phyloP scores from a whole-genome alignment of 768 basidiomycete species.

The Postia placenta region DNA sequence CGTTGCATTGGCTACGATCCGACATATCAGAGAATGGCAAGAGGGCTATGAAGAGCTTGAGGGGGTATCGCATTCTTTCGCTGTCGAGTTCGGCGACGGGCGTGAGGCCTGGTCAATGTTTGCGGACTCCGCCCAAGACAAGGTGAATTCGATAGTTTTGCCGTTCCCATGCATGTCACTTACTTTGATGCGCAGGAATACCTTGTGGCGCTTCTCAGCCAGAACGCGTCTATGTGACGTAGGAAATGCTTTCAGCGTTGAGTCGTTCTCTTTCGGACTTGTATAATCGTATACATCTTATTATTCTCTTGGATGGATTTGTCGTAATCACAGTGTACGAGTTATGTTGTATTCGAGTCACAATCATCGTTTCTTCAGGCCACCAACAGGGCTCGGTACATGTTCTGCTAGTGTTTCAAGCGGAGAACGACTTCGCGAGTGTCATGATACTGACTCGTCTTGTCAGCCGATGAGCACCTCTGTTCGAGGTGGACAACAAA shows the following conservation, averaged over 20 bases:
- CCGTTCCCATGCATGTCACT: neutral
- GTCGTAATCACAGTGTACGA: neutral
- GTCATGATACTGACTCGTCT: too few relatives aligned
- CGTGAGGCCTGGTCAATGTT: conserved; percentile 22
- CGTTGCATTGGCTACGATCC: conserved; percentile 14
- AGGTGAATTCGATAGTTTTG: conserved; percentile 6
- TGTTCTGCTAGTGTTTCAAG: too few relatives aligned
- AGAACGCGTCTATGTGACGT: neutral
- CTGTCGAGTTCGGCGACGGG: conserved; percentile 21
- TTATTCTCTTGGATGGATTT: neutral
- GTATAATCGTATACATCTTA: neutral
- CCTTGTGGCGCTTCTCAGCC: conserved; percentile 3
- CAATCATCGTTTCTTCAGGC: neutral
- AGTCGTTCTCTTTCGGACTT: neutral
- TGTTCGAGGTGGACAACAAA: too few relatives aligned
- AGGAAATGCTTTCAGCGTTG: neutral
- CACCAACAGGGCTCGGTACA: neutral
- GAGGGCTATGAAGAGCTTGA: conserved; percentile 26
- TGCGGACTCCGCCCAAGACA: conserved; percentile 16
- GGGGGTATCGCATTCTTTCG: conserved; percentile 27
- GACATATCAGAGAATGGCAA: conserved; percentile 21
- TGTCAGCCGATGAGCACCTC: too few relatives aligned
- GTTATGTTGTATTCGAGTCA: neutral
- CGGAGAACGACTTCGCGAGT: too few relatives aligned
- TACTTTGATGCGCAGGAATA: neutral